These are phyloP conservation scores for Fraxinus velutina DNA, from an alignment of 305 asterid genomes.

Conservation along the genomic window DNA sequence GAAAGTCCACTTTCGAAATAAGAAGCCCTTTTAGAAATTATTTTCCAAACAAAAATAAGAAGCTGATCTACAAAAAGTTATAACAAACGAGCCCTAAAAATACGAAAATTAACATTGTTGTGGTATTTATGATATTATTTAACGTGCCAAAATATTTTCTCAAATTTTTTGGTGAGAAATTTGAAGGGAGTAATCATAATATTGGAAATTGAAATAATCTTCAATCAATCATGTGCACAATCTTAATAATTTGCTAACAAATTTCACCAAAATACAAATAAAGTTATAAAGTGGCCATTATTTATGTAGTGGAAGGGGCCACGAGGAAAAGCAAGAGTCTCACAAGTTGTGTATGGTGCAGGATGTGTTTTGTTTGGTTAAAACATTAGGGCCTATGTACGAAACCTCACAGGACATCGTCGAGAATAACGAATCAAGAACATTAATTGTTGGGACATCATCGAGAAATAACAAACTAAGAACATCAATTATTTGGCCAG, in stretches of 20 bases:
- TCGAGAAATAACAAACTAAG: neutral
- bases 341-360: neutral
- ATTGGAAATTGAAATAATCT: neutral
- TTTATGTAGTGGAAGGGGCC: neutral
- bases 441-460: neutral
- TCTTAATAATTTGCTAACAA: neutral
- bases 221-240: neutral
- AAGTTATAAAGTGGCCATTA: neutral
- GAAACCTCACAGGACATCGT: neutral
- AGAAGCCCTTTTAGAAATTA: too few species aligned
- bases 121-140: neutral
- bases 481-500: neutral
- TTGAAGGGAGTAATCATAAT: neutral
- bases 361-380: neutral
- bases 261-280: neutral
- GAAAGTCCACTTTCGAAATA: neutral
- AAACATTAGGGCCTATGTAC: neutral
- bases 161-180: neutral
- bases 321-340: neutral
- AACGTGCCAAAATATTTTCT: neutral
- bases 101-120: neutral
- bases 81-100: neutral
- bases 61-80: too few species aligned
- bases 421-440: neutral
- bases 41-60: too few species aligned